These are phyloP conservation scores for Aspergillus nidulans DNA, from an alignment of 495 filamentous ascomycete species.

Conservation along the genomic window DNA sequence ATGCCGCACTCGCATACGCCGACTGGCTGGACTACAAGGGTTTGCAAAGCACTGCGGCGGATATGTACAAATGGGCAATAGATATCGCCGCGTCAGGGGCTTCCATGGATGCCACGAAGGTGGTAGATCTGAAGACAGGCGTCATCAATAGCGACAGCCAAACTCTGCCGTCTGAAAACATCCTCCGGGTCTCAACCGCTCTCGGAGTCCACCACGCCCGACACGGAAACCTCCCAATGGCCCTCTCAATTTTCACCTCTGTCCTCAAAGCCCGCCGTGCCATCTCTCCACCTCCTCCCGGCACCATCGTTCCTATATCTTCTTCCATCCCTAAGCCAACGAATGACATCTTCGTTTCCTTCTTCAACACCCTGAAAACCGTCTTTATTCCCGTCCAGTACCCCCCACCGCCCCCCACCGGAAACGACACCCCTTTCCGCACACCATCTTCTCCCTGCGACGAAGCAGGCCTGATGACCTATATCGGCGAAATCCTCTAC, in stretches of 20 bases:
- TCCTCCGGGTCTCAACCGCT: constrained; percentile 69
- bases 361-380: constrained; percentile 32
- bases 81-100: constrained; percentile 58
- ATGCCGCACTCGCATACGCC: constrained; percentile 75
- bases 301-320: constrained; percentile 31
- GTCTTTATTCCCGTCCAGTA: constrained; percentile 53
- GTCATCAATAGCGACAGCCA: constrained; percentile 52
- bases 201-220: constrained; percentile 72
- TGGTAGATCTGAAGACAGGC: constrained; percentile 58
- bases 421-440: constrained; percentile 59
- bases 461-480: constrained; percentile 78
- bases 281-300: constrained; percentile 26
- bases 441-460: constrained; percentile 64
- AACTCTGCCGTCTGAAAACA: constrained; percentile 58
- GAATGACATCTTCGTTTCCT: constrained; percentile 44
- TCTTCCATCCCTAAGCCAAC: constrained; percentile 55
- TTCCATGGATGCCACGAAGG: constrained; percentile 35
- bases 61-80: constrained; percentile 68
- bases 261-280: constrained; percentile 68
- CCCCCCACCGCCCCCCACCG: constrained; percentile 60
- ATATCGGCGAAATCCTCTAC: constrained; percentile 93
- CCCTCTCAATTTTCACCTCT: constrained; percentile 83
- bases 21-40: constrained; percentile 79
- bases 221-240: constrained; percentile 53
- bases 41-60: constrained; percentile 52